These are phyloP conservation scores for Geosmithia morbida DNA, from an alignment of 2,329 filamentous ascomycete genomes.

Conservation along the genomic window DNA sequence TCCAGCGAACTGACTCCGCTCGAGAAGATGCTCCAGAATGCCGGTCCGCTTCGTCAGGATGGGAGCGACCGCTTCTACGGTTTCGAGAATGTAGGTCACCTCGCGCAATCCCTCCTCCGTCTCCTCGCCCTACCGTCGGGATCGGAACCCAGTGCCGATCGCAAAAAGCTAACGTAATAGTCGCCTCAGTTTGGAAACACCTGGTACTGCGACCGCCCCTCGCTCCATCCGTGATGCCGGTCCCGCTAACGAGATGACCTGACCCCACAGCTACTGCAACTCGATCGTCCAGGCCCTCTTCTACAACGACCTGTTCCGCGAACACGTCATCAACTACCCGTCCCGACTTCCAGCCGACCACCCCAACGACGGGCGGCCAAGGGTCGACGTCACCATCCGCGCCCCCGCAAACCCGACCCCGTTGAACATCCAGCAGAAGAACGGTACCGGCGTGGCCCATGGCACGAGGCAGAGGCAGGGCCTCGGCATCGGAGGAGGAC, in stretches of 20 bases:
- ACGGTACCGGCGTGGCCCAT: slow-evolving; percentile 35
- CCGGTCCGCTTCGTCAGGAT: slow-evolving; percentile 68
- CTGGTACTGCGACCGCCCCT: slow-evolving; percentile 44
- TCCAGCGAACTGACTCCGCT: slow-evolving; percentile 45
- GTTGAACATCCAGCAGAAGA: slow-evolving; percentile 24
- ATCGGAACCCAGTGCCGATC: too few relatives aligned
- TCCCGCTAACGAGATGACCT: slow-evolving; percentile 7
- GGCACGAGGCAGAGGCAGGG: slow-evolving; percentile 40
- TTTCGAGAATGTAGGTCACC: slow-evolving; percentile 75
- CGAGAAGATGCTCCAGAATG: slow-evolving; percentile 66
- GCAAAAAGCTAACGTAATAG: neutral
- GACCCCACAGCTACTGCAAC: slow-evolving; percentile 81
- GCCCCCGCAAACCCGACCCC: slow-evolving; percentile 32
- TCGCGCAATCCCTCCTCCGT: slow-evolving; percentile 2
- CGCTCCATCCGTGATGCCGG: slow-evolving; percentile 8
- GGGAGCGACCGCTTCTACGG: slow-evolving; percentile 98
- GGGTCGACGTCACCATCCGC: slow-evolving; percentile 47
- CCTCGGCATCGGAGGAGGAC: slow-evolving; percentile 29
- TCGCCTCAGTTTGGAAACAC: slow-evolving; percentile 80
- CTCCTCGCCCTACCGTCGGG: slow-evolving; percentile 1
- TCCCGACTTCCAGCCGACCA: slow-evolving; percentile 54
- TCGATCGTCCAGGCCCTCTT: slow-evolving; percentile 96
- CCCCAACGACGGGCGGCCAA: slow-evolving; percentile 39
- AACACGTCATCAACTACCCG: slow-evolving; percentile 88
- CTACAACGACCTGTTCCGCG: slow-evolving; percentile 86